Evolutionary conservation across 805 yeast genomes (phyloP), one percentile per base, ranked within the genome.

Genomic region (Zygosaccharomyces siamensis): DNA sequence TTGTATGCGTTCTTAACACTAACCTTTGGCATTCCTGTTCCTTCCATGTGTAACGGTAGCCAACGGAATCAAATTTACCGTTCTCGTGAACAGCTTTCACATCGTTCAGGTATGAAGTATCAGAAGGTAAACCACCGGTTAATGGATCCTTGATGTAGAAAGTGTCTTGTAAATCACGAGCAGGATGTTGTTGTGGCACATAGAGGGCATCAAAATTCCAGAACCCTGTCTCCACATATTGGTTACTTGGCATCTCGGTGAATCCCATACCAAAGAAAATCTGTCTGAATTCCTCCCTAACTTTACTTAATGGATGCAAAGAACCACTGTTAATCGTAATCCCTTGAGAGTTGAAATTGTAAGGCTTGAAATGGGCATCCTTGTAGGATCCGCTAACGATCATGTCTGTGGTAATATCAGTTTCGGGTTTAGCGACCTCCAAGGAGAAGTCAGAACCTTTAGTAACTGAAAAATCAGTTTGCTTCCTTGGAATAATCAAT

Each of bases 141-240:
- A 72, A 75, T 30, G 99, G 99, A 66, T 93, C 98, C 68, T 90
- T 92, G 72, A 93, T 77, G 73, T 93, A 93, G 76, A 93, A 93
- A 51, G 99, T 93, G 73, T 93, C 99, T 72, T 93, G 99, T 68
- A 93, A 78, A 69, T 93, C 99, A 75, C 99, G 84, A 43, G 99
- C 99, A 14, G 99, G 99, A 74, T 93, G 99, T 74, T 93, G 98
- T 74, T 93, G 99, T 48, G 99, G 99, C 47, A 93, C 99, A 63
- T 74, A 93, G 62, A 93, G 78, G 3, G 99, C 81, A 69, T 93
- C 99, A 66, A 93, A 93, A 72, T 93, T 93, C 99, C 99, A 93
- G 82, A 93, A 93, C 4, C 98, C 98, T 14, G 93, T 80, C 67
- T 93, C 99, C 46, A 93, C 99, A 68, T 90, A 93, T 70, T 92